Evolutionary conservation across 768 basidiomycete genomes (phyloP), one percentile per base, ranked within the genome.

Genomic region (Pleurotus ostreatus): DNA sequence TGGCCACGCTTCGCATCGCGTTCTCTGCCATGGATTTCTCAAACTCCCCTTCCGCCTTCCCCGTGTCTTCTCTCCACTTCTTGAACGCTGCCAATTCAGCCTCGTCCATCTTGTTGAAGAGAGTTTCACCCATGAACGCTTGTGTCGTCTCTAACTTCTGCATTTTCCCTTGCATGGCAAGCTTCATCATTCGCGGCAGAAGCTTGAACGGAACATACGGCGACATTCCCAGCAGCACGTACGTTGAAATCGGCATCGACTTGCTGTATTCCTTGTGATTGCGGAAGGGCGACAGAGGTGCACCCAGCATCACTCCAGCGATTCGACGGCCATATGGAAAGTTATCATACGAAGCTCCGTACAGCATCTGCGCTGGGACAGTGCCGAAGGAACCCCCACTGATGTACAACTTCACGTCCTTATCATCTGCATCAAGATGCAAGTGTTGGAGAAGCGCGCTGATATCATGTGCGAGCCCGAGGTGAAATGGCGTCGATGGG

Each of bases 321-420:
- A 80, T 72, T 54, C 66, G 58, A n/a, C 70, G 71, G 23, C 79
- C 80, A 38, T 72, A 68, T 13, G 76, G 75, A 55, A 81, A 81
- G 26, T 62, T 55, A 59, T 74, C 70, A 62, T 78, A 80, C 0
- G 79, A 66, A 0, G 76, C 71, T 2, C 79, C 78, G 48, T 78
- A 81, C 11, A 81, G 56, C 41, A 82, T 80, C 67, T 82, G 80
- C 2, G 78, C 70, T 2, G 77, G 68, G 5, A 71, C 69, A 4
- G 73, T 77, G 16, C 80, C 80, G 55, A 74, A 78, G 1, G 78
- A 80, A n/a, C 77, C 76, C 3, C 78, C 80, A 2, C 70, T 58
- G 56, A 82, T 55, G 64, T 78, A 80, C 40, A 78, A 68, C 51
- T 18, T 18, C 16, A 53, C 37, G 40, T 63, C 65, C 45, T 79